A percentile compares a stretch with the other conserved stretches of the same genome.
phyloP scores from a whole-genome alignment of 345 rosid genomes.

The Rubroshorea leprosula region DNA sequence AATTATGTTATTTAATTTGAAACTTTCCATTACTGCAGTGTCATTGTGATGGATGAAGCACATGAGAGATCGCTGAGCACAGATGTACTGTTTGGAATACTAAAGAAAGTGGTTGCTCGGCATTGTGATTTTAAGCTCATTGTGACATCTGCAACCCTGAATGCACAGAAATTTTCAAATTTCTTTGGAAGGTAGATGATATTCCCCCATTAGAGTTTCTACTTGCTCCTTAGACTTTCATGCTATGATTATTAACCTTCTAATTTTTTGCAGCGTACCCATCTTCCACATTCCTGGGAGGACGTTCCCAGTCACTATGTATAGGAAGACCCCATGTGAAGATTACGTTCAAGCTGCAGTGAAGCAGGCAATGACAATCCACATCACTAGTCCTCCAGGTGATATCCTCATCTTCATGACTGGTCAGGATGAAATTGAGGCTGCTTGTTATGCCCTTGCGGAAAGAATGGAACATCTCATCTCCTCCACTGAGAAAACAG shows the following conservation, averaged over 20 bases:
- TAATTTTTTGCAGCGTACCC: slow-evolving; percentile 67
- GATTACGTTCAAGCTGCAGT: slow-evolving; percentile 97
- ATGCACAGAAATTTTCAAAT: slow-evolving; percentile 91
- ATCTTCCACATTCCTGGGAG: slow-evolving; percentile 92
- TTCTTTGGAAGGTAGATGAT: slow-evolving; percentile 95
- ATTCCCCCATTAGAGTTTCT: slow-evolving; percentile 7
- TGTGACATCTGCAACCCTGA: slow-evolving; percentile 95
- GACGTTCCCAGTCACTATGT: slow-evolving; percentile 88
- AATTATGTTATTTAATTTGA: slow-evolving; percentile 9
- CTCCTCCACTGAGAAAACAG: slow-evolving; percentile 60
- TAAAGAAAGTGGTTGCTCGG: slow-evolving; percentile 90
- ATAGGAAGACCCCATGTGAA: slow-evolving; percentile 89
- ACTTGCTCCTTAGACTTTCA: too few relatives aligned
- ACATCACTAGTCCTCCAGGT: slow-evolving; percentile 82
- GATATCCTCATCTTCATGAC: slow-evolving; percentile 99
- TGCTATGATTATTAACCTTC: background rate
- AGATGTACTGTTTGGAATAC: slow-evolving; percentile 89
- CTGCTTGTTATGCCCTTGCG: slow-evolving; percentile 81
- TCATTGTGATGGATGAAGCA: slow-evolving; percentile 97
- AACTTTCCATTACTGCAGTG: slow-evolving; percentile 41
- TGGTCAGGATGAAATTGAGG: slow-evolving; percentile 96
- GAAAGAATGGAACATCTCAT: slow-evolving; percentile 89
- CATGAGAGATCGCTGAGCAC: slow-evolving; percentile 95
- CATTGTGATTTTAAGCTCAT: slow-evolving; percentile 97
- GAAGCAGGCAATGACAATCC: slow-evolving; percentile 97